These are phyloP conservation scores for Acacia melanoxylon DNA, from an alignment of 306 rosid species.

Conservation along the genomic window DNA sequence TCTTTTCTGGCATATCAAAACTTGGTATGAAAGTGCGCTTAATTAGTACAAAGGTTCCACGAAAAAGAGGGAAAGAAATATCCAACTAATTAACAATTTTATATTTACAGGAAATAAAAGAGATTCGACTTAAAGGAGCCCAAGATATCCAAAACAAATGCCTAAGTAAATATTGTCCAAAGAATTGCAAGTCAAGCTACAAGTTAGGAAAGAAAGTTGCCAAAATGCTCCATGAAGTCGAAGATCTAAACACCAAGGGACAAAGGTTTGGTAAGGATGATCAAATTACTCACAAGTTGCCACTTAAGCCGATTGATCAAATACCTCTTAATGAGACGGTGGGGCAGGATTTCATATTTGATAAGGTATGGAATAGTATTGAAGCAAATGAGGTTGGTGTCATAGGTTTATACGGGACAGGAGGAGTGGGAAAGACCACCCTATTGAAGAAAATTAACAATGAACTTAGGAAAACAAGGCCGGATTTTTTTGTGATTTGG, in stretches of 20 bases:
- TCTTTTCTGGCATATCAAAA: background rate
- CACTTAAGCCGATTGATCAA: background rate
- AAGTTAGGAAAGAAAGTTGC: slow-evolving; percentile 6
- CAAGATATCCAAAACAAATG: slow-evolving; percentile 10
- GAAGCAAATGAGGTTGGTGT: too few relatives aligned
- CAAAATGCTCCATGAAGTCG: background rate
- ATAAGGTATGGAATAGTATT: too few relatives aligned
- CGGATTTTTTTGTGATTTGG: too few relatives aligned
- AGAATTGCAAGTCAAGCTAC: slow-evolving; percentile 12
- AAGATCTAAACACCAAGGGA: background rate
- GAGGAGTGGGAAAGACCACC: too few relatives aligned
- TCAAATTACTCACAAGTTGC: background rate
- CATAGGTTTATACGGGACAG: too few relatives aligned
- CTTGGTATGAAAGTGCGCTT: background rate
- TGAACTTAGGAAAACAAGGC: too few relatives aligned
- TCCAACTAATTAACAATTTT: background rate
- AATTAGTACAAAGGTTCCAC: background rate
- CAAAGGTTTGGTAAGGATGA: background rate
- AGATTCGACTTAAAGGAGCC: background rate
- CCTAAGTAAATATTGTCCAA: background rate
- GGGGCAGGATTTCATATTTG: background rate
- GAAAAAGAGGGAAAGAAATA: background rate
- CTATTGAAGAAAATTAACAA: too few relatives aligned
- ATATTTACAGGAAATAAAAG: background rate
- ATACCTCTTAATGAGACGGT: background rate